These are phyloP conservation scores for Gyrodon lividus DNA, from an alignment of 768 basidiomycete species.

Conservation along the genomic window DNA sequence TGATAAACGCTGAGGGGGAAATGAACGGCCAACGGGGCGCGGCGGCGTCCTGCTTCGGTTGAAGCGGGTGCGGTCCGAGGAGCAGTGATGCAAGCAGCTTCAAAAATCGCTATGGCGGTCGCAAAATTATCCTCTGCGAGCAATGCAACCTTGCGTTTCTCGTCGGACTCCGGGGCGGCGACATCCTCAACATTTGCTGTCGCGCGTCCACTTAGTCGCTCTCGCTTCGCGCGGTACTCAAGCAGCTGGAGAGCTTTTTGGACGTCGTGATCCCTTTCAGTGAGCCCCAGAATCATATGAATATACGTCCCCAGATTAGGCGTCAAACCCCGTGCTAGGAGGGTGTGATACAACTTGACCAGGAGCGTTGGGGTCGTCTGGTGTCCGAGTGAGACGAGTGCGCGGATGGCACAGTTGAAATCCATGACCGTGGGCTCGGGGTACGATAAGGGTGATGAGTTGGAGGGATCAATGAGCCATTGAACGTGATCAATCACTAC, in stretches of 20 bases:
- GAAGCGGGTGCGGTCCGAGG: constrained; percentile 17
- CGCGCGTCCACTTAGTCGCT: constrained; percentile 26
- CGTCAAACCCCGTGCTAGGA: constrained; percentile 57
- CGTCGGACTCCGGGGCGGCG: constrained; percentile 11
- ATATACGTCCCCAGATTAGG: constrained; percentile 67
- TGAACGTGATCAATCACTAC: constrained; percentile 15
- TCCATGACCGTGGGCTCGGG: constrained; percentile 43
- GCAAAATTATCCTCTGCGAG: constrained; percentile 66
- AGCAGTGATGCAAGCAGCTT: constrained; percentile 44
- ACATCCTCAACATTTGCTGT: constrained; percentile 11
- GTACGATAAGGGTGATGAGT: constrained; percentile 28
- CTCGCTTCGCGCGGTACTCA: constrained; percentile 41
- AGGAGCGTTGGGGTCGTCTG: constrained; percentile 53
- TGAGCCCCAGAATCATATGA: constrained; percentile 58
- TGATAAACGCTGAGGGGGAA: constrained; percentile 44
- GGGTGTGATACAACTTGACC: constrained; percentile 68
- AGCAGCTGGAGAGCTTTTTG: constrained; percentile 42
- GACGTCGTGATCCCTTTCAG: constrained; percentile 67
- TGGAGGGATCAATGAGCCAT: constrained; percentile 34
- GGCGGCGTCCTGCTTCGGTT: constrained; percentile 1
- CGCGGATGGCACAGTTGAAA: constrained; percentile 60
- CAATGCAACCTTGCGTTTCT: constrained; percentile 43
- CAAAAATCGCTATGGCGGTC: constrained; percentile 72
- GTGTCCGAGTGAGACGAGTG: constrained; percentile 41
- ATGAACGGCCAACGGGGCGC: constrained; percentile 1